These are phyloP conservation scores for Guyanaporus albipodus DNA, from an alignment of 768 basidiomycete species.

Conservation along the genomic window DNA sequence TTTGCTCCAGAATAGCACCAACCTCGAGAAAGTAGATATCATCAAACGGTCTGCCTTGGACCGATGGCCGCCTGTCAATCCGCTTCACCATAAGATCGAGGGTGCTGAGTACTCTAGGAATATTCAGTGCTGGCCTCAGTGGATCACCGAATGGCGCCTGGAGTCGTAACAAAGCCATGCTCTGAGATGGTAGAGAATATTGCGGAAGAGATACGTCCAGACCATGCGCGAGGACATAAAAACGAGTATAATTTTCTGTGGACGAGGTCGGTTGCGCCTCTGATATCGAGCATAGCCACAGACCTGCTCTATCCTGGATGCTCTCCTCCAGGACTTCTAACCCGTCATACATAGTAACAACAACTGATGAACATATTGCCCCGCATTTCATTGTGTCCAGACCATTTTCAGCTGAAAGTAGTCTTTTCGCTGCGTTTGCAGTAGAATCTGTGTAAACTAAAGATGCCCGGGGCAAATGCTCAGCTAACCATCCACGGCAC, in stretches of 20 bases:
- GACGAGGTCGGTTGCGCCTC: not conserved
- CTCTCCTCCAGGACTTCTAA: conserved; percentile 56
- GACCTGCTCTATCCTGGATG: conserved; percentile 53
- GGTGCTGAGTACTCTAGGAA: conserved; percentile 27
- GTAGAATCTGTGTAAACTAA: conserved; percentile 66
- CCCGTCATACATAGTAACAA: conserved; percentile 55
- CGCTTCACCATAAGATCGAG: conserved; percentile 46
- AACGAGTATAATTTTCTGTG: conserved; percentile 66
- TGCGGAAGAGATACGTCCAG: conserved; percentile 28
- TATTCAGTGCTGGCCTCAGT: conserved; percentile 3
- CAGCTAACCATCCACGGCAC: conserved; percentile 58
- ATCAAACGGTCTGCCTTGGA: conserved; percentile 43
- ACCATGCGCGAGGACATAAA: conserved; percentile 52
- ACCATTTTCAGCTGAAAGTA: conserved; percentile 33
- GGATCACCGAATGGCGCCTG: conserved; percentile 3
- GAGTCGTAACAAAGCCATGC: conserved; percentile 40
- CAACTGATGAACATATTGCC: conserved; percentile 71
- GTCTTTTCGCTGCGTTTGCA: conserved; percentile 57
- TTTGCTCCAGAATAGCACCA: not conserved
- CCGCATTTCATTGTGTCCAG: conserved; percentile 48
- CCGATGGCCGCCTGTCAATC: conserved; percentile 63
- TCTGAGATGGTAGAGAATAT: conserved; percentile 17
- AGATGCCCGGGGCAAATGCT: conserved; percentile 48
- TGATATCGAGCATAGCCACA: not conserved
- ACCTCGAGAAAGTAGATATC: conserved; percentile 68